Base-by-base conservation (phyloP, 768 basidiomycete genomes). In the Mycena galericulata region DNA sequence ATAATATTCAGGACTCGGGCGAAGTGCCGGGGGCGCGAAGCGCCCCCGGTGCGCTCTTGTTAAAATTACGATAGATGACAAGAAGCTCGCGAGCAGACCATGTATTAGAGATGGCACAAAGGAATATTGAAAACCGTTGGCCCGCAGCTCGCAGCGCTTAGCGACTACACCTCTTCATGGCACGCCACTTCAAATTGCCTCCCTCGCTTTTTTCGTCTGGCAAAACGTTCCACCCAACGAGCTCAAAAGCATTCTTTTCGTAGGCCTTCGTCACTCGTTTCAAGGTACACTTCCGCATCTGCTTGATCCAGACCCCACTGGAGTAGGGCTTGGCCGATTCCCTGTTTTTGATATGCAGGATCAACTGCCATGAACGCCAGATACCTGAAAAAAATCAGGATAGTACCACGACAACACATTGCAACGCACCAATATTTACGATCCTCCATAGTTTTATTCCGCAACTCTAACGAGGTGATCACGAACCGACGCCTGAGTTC, bases 241-340 rank as follows among this genome's bases (percentile, higher is more conserved):
- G 20, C 7, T 62, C 30, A n/a, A 53, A 62, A 15, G 49, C 50
- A 20, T 43, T 53, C 11, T 53, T 62, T 29, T 53, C 49, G 50
- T 62, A 30, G 29, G 1, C 61, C 61, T 1, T 43, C 51, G 3
- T 62, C 61, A n/a, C 50, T 62, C 11, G 61, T 53, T 54, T 62
- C 61, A 41, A 54, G 29, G 26, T 62, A 62, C 20, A 62, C 51
- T 11, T 43, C 61, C 14, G 40, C 12, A 26, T 43, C 61, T 24
- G 61, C 61, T 15, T 54, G 61, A n/a, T 62, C 27, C 29, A 62
- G 20, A 1, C 61, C 51, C 61, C 51, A 62, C 30, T 54, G 41
- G 24, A 63, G 24, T 32, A 63, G 45, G 2, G 51, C 62, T 17
- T 46, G 43, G 2, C 62, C 51, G 9, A 63, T 27, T 20, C 62